Conservation (phyloP, 352 stramenopile species). For the Globisporangium echinulatum region DNA sequence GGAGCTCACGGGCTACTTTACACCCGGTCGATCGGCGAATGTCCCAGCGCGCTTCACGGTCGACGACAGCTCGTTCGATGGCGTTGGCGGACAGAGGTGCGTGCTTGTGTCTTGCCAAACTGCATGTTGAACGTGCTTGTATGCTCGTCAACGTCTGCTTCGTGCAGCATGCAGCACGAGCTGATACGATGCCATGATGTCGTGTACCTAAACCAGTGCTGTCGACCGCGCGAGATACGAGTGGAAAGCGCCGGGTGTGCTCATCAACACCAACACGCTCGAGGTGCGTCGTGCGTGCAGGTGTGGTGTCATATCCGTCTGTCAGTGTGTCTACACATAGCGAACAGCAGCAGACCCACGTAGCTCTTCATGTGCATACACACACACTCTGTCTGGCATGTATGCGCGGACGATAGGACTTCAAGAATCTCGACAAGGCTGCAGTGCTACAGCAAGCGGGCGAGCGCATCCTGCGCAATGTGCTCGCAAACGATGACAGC, state of each 20-base stretch:
- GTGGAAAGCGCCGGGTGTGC: conserved; percentile 57
- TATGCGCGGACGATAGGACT: conserved; percentile 33
- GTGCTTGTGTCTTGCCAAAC: no score
- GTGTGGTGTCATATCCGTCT: no score
- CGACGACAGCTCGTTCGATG: conserved; percentile 63
- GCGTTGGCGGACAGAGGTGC: conserved; percentile 2
- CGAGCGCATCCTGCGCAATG: conserved; percentile 28
- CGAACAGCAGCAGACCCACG: background rate
- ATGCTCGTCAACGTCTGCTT: no score
- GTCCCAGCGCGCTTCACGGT: conserved; percentile 70
- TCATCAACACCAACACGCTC: conserved; percentile 85
- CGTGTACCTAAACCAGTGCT: conserved; percentile 9
- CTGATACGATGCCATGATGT: background rate
- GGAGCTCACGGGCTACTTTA: conserved; percentile 60
- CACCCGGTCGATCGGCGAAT: conserved; percentile 41
- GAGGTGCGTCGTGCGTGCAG: conserved; percentile 34
- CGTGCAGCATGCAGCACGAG: no score
- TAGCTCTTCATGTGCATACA: background rate
- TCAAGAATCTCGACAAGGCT: conserved; percentile 81
- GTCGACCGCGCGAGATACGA: conserved; percentile 64
- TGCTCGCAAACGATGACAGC: conserved; percentile 13
- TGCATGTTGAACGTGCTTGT: no score
- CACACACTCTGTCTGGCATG: background rate
- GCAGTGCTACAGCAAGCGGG: conserved; percentile 45
- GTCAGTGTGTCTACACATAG: background rate